Percentiles rank a stretch among this genome's conserved stretches.
These are phyloP conservation scores for Wickerhamia fluorescens DNA, from an alignment of 805 yeast genomes.

Conservation along the genomic window DNA sequence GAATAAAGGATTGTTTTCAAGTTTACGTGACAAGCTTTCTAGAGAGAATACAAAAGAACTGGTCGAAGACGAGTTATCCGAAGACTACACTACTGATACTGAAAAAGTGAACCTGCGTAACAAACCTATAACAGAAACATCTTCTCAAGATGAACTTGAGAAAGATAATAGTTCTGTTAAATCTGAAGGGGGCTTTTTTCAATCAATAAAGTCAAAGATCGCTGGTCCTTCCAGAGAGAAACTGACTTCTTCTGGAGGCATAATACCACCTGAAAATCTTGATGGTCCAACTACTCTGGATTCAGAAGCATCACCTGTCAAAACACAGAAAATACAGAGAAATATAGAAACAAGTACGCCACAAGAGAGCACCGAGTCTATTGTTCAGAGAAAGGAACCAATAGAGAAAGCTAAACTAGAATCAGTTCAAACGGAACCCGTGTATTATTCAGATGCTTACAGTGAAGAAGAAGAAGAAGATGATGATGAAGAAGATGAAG, in stretches of 20 bases:
- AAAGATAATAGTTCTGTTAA: slow-evolving; percentile 7
- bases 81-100: slow-evolving; percentile 13
- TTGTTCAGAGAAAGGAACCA: not conserved
- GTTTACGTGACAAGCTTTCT: slow-evolving; percentile 24
- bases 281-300: slow-evolving; percentile 1
- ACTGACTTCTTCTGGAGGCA: too few relatives aligned
- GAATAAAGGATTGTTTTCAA: slow-evolving; percentile 27
- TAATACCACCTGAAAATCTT: too few relatives aligned
- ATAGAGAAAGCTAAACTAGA: slow-evolving; percentile 3
- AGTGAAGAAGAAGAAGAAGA: slow-evolving; percentile 13
- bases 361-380: slow-evolving; percentile 1
- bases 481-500: slow-evolving; percentile 13
- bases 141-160: slow-evolving; percentile 18
- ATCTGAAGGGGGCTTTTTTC: slow-evolving; percentile 26
- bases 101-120: slow-evolving; percentile 11
- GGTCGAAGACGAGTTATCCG: too few relatives aligned
- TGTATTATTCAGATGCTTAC: too few relatives aligned
- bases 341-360: slow-evolving; percentile 3
- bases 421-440: slow-evolving; percentile 1
- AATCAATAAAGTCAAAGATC: slow-evolving; percentile 20
- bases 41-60: slow-evolving; percentile 5
- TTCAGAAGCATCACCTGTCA: not conserved
- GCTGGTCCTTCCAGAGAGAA: too few relatives aligned
- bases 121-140: slow-evolving; percentile 27
- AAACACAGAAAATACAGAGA: too few relatives aligned